These are phyloP conservation scores for Phytophthora macrochlamydospora DNA, from an alignment of 352 stramenopile genomes.

Conservation along the genomic window DNA sequence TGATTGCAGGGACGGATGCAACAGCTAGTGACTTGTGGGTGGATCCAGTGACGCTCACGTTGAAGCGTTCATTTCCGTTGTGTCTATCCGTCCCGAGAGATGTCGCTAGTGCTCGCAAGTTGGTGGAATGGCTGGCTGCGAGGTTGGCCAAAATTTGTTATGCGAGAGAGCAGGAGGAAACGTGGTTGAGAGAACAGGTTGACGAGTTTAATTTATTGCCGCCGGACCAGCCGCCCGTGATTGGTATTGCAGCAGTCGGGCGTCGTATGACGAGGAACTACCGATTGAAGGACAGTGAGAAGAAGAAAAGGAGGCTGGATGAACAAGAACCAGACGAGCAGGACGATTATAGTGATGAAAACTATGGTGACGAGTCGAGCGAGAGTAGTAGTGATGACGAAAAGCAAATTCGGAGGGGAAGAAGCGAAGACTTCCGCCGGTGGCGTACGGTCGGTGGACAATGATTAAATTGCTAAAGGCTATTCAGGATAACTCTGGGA, in stretches of 20 bases:
- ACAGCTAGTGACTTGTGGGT: constrained; percentile 83
- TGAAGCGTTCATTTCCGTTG: constrained; percentile 75
- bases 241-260: background rate
- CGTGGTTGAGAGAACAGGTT: constrained; percentile 62
- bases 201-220: constrained; percentile 48
- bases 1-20: constrained; percentile 74
- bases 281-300: constrained; percentile 5
- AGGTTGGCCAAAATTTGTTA: constrained; percentile 49
- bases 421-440: constrained; percentile 14
- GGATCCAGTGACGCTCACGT: constrained; percentile 60
- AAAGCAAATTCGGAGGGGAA: background rate
- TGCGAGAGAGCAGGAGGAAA: constrained; percentile 45
- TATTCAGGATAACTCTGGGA: constrained; percentile 37
- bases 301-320: background rate
- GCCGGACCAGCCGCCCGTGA: constrained; percentile 24
- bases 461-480: constrained; percentile 47
- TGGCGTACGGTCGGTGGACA: constrained; percentile 51
- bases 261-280: constrained; percentile 28
- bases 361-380: constrained; percentile 7
- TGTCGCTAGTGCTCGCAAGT: constrained; percentile 51
- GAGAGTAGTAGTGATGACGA: constrained; percentile 12
- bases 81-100: constrained; percentile 61
- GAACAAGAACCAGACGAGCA: background rate
- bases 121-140: constrained; percentile 74
- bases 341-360: constrained; percentile 13